Evolutionary conservation across 257 asterid genomes (phyloP).

Genomic region (Solanum appendiculatum): DNA sequence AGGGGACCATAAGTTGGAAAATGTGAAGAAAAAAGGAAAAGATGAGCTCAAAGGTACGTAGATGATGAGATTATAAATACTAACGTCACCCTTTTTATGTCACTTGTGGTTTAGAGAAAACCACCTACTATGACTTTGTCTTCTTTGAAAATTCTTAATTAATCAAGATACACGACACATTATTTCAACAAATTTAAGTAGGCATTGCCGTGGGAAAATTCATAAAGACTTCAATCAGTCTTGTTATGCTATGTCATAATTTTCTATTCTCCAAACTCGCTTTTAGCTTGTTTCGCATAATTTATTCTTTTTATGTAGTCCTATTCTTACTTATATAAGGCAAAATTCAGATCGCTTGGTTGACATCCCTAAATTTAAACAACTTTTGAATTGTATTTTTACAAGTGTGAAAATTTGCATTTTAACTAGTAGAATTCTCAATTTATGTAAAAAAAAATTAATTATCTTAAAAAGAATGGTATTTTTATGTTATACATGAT

Average conservation of each 20-base stretch:
- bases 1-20: not conserved
- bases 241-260: not conserved
- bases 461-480: not conserved
- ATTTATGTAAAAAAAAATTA: too few relatives aligned
- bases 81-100: not conserved
- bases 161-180: not conserved
- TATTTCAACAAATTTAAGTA: not conserved
- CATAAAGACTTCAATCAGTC: not conserved
- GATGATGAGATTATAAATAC: not conserved
- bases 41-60: not conserved
- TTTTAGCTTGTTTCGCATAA: too few relatives aligned
- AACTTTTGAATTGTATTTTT: not conserved
- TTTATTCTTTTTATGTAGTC: not conserved
- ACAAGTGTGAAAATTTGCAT: not conserved
- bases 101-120: not conserved
- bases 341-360: not conserved
- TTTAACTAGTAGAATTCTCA: not conserved
- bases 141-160: not conserved
- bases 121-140: not conserved
- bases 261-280: too few relatives aligned
- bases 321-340: too few relatives aligned
- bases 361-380: not conserved
- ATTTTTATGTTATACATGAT: not conserved
- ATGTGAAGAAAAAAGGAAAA: not conserved
- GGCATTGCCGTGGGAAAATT: not conserved